A percentile compares a stretch with the other conserved stretches of the same genome.
These are phyloP conservation scores for Tulasnella sp. DNA, from an alignment of 768 basidiomycete species.

Conservation along the genomic window DNA sequence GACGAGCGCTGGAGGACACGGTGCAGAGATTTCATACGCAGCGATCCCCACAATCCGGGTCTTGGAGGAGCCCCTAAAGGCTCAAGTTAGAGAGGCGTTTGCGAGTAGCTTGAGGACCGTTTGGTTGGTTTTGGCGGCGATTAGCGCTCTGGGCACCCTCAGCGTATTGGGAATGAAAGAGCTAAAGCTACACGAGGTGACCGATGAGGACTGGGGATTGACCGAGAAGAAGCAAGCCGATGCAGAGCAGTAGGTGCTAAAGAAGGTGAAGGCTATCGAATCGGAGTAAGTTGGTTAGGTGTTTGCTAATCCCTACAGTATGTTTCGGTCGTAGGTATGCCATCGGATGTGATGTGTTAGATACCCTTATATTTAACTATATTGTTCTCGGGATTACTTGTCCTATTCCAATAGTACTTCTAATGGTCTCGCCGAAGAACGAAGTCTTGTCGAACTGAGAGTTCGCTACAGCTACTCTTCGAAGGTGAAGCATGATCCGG, in stretches of 20 bases:
- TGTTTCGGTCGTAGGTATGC: not conserved
- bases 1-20: constrained; percentile 43
- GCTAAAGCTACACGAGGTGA: constrained; percentile 43
- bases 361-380: not conserved
- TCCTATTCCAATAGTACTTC: not conserved
- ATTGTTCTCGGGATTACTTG: not conserved
- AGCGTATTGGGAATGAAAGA: constrained; percentile 45
- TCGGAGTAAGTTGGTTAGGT: not conserved
- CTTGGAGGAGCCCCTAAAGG: constrained; percentile 33
- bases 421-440: not conserved
- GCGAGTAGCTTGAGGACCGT: constrained; percentile 34
- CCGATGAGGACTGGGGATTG: constrained; percentile 45
- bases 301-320: not conserved
- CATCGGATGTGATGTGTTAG: not conserved
- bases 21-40: constrained; percentile 38
- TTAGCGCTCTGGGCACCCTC: constrained; percentile 48
- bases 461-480: not conserved
- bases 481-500: not conserved
- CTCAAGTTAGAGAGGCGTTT: constrained; percentile 37
- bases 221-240: constrained; percentile 39
- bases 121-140: constrained; percentile 46
- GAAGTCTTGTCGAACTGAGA: not conserved
- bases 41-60: constrained; percentile 37
- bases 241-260: not conserved
- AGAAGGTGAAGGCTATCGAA: not conserved